Conservation (phyloP, 306 rosid species). For the Ceratonia siliqua region DNA sequence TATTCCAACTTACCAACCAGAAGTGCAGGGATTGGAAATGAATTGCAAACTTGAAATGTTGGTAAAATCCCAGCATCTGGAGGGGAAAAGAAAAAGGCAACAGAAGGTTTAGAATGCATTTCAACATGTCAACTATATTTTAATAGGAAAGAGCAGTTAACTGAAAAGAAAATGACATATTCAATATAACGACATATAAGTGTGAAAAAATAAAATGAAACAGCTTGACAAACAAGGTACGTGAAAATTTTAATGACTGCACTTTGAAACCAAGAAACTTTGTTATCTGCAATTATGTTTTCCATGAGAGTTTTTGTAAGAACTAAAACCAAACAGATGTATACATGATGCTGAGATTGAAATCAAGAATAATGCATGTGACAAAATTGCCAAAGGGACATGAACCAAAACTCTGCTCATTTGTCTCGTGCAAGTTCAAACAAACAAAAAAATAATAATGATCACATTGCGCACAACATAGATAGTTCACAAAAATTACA, state of each 20-base stretch:
- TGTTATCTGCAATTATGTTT: slow-evolving; percentile 3
- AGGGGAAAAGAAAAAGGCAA: slow-evolving; percentile 21
- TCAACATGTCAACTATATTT: slow-evolving; percentile 13
- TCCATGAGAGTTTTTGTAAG: not conserved
- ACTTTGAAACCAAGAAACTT: not conserved
- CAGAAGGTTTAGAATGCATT: slow-evolving; percentile 23
- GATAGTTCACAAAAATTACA: not conserved
- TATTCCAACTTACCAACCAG: slow-evolving; percentile 79
- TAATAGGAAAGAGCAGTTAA: not conserved
- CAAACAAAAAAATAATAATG: not conserved
- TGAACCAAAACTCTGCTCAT: not conserved
- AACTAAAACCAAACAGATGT: not conserved
- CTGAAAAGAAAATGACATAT: not conserved
- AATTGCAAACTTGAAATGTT: slow-evolving; percentile 76
- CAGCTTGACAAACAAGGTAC: slow-evolving; percentile 17
- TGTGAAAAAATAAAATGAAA: not conserved
- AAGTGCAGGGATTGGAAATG: slow-evolving; percentile 83
- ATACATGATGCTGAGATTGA: slow-evolving; percentile 15
- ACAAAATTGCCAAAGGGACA: slow-evolving; percentile 23
- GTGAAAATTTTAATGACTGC: not conserved
- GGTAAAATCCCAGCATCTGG: slow-evolving; percentile 93
- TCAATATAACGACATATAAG: not conserved
- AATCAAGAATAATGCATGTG: slow-evolving; percentile 18
- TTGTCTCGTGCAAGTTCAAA: not conserved
- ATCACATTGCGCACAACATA: not conserved